A percentile compares a stretch with the other conserved stretches of the same genome.
Conservation (phyloP, 2,329 filamentous ascomycete species). For the Albophoma yamanashiensis region DNA sequence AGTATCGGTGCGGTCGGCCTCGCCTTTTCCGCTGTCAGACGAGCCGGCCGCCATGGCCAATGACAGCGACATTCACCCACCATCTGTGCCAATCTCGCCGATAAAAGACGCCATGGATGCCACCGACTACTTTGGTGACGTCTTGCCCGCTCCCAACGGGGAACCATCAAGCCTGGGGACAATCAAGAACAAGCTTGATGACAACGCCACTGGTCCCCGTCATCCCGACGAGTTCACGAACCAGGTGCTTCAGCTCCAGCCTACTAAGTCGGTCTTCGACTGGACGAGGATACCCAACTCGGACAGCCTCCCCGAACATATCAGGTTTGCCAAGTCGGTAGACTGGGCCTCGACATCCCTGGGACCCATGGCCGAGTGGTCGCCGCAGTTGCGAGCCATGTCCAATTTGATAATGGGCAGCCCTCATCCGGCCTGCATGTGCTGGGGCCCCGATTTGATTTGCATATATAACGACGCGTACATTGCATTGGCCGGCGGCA, state of each 20-base stretch:
- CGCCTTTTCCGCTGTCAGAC: slow-evolving; percentile 25
- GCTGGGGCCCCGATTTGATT: slow-evolving; percentile 63
- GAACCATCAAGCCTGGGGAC: not conserved
- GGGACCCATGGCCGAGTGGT: slow-evolving; percentile 67
- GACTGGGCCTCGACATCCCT: slow-evolving; percentile 67
- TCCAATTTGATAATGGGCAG: slow-evolving; percentile 74
- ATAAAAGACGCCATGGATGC: slow-evolving; percentile 18
- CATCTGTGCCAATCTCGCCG: slow-evolving; percentile 23
- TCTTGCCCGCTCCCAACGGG: slow-evolving; percentile 2
- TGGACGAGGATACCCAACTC: slow-evolving; percentile 65
- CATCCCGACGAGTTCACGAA: slow-evolving; percentile 33
- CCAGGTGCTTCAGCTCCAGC: slow-evolving; percentile 21
- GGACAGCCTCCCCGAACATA: slow-evolving; percentile 55
- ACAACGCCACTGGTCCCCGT: slow-evolving; percentile 10
- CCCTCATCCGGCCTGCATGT: slow-evolving; percentile 65
- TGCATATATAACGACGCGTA: slow-evolving; percentile 68
- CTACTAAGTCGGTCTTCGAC: slow-evolving; percentile 44
- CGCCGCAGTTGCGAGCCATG: slow-evolving; percentile 61
- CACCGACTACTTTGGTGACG: slow-evolving; percentile 33
- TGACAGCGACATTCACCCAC: slow-evolving; percentile 7
- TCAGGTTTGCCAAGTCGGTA: slow-evolving; percentile 58
- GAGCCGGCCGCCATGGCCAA: slow-evolving; percentile 17
- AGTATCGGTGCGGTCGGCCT: slow-evolving; percentile 22
- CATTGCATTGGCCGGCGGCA: slow-evolving; percentile 59
- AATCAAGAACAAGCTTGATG: slow-evolving; percentile 1